A percentile compares a stretch with the other conserved stretches of the same genome.
Evolutionary conservation across 352 stramenopile species (phyloP).

Genomic region (Halophytophthora polymorphica): DNA sequence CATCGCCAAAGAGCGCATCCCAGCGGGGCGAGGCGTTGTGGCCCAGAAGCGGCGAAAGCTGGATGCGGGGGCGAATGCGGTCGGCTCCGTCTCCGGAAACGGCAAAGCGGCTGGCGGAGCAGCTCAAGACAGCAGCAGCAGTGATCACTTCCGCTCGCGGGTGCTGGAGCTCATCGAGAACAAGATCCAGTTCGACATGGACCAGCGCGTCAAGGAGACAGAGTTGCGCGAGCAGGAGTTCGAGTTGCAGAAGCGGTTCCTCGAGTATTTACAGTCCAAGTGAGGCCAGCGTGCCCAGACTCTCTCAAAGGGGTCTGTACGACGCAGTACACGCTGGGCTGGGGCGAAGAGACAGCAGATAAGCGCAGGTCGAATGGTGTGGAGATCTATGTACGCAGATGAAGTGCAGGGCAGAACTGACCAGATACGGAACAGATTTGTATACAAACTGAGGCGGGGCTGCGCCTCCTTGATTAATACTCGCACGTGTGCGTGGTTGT

Average conservation of each 20-base stretch:
- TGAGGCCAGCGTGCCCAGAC: conserved; percentile 26
- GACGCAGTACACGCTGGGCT: too few species aligned
- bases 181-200: conserved; percentile 84
- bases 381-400: too few species aligned
- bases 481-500: not conserved
- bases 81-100: not conserved
- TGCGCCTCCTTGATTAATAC: not conserved
- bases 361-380: too few species aligned
- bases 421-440: too few species aligned
- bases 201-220: conserved; percentile 71
- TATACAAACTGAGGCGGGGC: not conserved
- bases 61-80: conserved; percentile 4
- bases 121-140: conserved; percentile 17
- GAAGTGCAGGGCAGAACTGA: too few species aligned
- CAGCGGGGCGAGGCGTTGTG: not conserved
- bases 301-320: too few species aligned
- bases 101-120: conserved; percentile 1
- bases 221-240: conserved; percentile 79
- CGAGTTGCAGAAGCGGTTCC: conserved; percentile 76
- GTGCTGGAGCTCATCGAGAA: conserved; percentile 74
- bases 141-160: conserved; percentile 52
- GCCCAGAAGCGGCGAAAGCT: conserved; percentile 28
- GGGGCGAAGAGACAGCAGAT: too few species aligned
- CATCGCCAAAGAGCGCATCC: conserved; percentile 14
- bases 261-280: conserved; percentile 83